These are phyloP conservation scores for Capronia epimyces DNA, from an alignment of 2,329 filamentous ascomycete species.

Conservation along the genomic window DNA sequence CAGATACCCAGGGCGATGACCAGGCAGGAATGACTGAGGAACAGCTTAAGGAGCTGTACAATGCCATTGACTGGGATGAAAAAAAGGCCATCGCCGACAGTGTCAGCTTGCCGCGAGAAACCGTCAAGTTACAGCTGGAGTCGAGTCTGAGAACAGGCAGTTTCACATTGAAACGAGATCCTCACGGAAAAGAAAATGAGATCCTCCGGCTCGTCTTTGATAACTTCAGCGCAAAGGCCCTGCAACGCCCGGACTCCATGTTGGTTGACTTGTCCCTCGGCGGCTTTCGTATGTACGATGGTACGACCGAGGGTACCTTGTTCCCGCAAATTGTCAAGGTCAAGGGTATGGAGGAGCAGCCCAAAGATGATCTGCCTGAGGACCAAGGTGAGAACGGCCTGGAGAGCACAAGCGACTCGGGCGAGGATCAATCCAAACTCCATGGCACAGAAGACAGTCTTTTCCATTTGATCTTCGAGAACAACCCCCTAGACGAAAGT, in stretches of 20 bases:
- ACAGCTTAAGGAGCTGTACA: conserved; percentile 91
- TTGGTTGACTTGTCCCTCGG: conserved; percentile 84
- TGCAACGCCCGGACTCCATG: conserved; percentile 86
- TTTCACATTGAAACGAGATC: conserved; percentile 85
- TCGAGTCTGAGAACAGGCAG: conserved; percentile 91
- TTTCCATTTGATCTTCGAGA: conserved; percentile 87
- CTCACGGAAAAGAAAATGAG: conserved; percentile 70
- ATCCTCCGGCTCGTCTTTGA: conserved; percentile 91
- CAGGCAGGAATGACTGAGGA: conserved; percentile 89
- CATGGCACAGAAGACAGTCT: conserved; percentile 65
- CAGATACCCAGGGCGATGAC: conserved; percentile 55
- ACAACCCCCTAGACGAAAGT: conserved; percentile 87
- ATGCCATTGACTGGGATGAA: conserved; percentile 97
- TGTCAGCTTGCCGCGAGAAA: conserved; percentile 84
- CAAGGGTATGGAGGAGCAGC: conserved; percentile 69
- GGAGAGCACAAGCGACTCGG: conserved; percentile 27
- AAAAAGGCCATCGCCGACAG: conserved; percentile 83
- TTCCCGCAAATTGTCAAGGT: conserved; percentile 94
- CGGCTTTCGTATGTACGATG: conserved; percentile 89
- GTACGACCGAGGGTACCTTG: conserved; percentile 82
- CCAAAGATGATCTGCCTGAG: conserved; percentile 47
- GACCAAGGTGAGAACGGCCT: conserved; percentile 36
- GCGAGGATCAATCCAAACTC: conserved; percentile 35
- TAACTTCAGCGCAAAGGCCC: conserved; percentile 80
- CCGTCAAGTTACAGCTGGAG: conserved; percentile 86